phyloP scores from a whole-genome alignment of 306 rosid genomes.

The Vicia villosa region DNA sequence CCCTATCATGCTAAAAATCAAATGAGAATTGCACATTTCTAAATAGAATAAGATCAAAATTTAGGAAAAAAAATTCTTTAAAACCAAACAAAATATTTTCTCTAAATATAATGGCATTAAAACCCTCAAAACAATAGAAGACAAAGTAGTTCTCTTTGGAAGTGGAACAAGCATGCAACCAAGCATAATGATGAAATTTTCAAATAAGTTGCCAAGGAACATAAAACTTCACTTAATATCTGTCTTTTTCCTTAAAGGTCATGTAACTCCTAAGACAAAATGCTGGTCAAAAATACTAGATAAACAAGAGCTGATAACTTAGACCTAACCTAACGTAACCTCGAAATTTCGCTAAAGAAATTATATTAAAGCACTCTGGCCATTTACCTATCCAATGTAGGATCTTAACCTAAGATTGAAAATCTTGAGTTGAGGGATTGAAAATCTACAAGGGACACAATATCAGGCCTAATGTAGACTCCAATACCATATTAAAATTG shows the following conservation, averaged over 20 bases:
- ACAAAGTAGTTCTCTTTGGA: not conserved
- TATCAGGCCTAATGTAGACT: not conserved
- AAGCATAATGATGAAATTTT: slow-evolving; percentile 14
- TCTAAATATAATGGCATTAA: not conserved
- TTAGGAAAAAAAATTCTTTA: not conserved
- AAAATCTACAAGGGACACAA: not conserved
- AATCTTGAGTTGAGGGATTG: not conserved
- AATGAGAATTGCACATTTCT: not conserved
- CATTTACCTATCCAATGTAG: not conserved
- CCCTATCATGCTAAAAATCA: slow-evolving; percentile 3
- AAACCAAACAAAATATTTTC: not conserved
- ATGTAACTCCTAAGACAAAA: not conserved
- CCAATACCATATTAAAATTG: not conserved
- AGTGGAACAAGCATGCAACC: slow-evolving; percentile 22
- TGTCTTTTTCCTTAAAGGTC: no score
- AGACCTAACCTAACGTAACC: not conserved
- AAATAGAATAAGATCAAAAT: slow-evolving; percentile 18
- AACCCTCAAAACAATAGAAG: slow-evolving; percentile 21
- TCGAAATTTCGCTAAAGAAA: not conserved
- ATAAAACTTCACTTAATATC: no score
- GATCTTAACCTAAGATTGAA: not conserved
- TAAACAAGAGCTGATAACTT: not conserved
- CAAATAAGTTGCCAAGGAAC: no score
- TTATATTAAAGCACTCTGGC: not conserved
- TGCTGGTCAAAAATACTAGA: not conserved